A percentile compares a stretch with the other conserved stretches of the same genome.
phyloP scores from a whole-genome alignment of 768 basidiomycete genomes.

The Leccinum broughii region DNA sequence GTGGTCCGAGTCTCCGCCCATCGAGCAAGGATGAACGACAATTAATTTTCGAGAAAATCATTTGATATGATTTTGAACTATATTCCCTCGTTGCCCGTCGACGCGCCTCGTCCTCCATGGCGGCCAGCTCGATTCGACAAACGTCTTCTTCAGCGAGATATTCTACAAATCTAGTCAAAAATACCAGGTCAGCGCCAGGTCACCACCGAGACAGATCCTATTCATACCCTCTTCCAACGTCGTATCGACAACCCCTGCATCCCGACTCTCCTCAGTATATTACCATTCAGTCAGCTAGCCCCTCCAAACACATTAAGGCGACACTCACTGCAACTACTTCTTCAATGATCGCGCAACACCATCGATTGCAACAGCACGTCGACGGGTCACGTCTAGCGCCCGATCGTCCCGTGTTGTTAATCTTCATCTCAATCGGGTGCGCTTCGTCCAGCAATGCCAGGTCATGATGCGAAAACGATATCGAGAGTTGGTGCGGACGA shows the following conservation, averaged over 20 bases:
- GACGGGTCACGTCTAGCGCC: slow-evolving; percentile 61
- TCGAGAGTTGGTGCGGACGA: slow-evolving; percentile 55
- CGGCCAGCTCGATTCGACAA: slow-evolving; percentile 51
- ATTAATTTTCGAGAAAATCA: too few relatives aligned
- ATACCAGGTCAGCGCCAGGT: background rate
- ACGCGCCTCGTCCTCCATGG: slow-evolving; percentile 38
- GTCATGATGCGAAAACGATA: slow-evolving; percentile 56
- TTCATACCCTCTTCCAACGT: slow-evolving; percentile 48
- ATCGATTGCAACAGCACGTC: slow-evolving; percentile 81
- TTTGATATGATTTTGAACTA: too few relatives aligned
- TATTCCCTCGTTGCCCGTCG: too few relatives aligned
- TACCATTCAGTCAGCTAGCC: background rate
- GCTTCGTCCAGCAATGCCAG: slow-evolving; percentile 83
- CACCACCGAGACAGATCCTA: slow-evolving; percentile 50
- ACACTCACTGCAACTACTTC: slow-evolving; percentile 50
- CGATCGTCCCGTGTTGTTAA: slow-evolving; percentile 71
- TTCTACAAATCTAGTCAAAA: slow-evolving; percentile 38
- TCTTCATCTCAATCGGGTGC: slow-evolving; percentile 68
- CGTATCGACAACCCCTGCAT: slow-evolving; percentile 51
- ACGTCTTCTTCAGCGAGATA: slow-evolving; percentile 63
- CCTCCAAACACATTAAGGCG: too few relatives aligned
- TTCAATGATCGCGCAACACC: slow-evolving; percentile 40
- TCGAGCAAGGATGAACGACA: too few relatives aligned
- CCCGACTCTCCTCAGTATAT: slow-evolving; percentile 43
- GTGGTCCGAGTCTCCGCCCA: too few relatives aligned